These are phyloP conservation scores for Xerocomus spinulosus DNA, from an alignment of 768 basidiomycete species.

Conservation along the genomic window DNA sequence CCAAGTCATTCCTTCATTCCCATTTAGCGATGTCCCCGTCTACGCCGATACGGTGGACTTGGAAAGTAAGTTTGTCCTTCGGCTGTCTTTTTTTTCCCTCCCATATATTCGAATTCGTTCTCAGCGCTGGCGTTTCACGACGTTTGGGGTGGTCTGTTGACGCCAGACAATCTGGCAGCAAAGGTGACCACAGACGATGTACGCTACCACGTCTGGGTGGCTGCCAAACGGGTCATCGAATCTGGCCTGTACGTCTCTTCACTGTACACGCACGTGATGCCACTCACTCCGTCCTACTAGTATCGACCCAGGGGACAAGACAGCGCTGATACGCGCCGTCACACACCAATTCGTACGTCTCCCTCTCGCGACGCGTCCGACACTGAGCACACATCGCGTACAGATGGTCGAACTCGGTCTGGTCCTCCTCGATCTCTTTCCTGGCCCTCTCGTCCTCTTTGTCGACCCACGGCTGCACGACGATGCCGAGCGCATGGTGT, in stretches of 20 bases:
- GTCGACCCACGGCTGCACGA: constrained; percentile 46
- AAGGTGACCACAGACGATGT: constrained; percentile 24
- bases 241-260: constrained; percentile 13
- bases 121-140: constrained; percentile 33
- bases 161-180: constrained; percentile 30
- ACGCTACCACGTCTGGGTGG: constrained; percentile 34
- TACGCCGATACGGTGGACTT: constrained; percentile 42
- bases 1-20: constrained; percentile 33
- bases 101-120: background rate
- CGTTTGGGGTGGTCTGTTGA: constrained; percentile 32
- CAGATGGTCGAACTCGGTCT: constrained; percentile 51
- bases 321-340: constrained; percentile 16
- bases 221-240: constrained; percentile 28
- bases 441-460: constrained; percentile 47
- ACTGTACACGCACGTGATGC: background rate
- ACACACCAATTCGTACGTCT: constrained; percentile 32
- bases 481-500: constrained; percentile 37
- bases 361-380: background rate
- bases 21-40: constrained; percentile 24
- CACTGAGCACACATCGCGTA: background rate
- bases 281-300: constrained; percentile 3
- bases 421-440: constrained; percentile 39
- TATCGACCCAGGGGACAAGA: constrained; percentile 10
- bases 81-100: background rate
- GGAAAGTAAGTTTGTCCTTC: constrained; percentile 33